phyloP scores from a whole-genome alignment of 257 asterid genomes.

The Solanum piurae region DNA sequence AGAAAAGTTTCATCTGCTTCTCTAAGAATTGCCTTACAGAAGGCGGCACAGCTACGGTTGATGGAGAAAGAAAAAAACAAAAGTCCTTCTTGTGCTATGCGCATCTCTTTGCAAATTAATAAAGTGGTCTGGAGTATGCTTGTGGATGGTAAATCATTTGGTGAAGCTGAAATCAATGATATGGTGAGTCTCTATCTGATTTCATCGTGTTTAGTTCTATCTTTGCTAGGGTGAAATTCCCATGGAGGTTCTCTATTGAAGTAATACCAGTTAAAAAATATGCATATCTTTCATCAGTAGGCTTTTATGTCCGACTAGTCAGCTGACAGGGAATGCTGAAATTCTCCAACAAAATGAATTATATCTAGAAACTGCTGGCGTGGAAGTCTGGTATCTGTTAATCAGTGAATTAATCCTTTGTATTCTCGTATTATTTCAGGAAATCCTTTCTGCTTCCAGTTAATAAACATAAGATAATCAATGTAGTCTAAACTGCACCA shows the following conservation, averaged over 20 bases:
- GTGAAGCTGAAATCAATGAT: constrained; percentile 98
- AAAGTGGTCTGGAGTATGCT: constrained; percentile 98
- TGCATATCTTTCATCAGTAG: background rate
- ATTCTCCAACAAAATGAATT: background rate
- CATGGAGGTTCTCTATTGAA: background rate
- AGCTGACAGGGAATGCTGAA: background rate
- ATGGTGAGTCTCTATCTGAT: constrained; percentile 47
- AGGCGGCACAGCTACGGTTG: constrained; percentile 87
- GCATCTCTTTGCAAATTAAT: constrained; percentile 77
- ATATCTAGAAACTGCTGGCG: background rate
- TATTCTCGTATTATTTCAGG: background rate
- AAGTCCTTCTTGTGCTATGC: constrained; percentile 99
- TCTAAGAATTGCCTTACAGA: constrained; percentile 83
- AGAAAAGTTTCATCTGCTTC: constrained; percentile 89
- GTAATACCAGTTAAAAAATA: background rate
- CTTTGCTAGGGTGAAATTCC: background rate
- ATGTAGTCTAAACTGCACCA: background rate
- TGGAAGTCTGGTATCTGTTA: background rate
- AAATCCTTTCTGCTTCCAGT: background rate
- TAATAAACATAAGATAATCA: background rate
- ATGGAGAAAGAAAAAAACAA: constrained; percentile 93
- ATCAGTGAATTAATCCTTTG: background rate
- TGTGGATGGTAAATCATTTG: constrained; percentile 93
- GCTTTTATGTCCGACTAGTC: background rate
- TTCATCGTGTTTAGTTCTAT: background rate